phyloP scores from a whole-genome alignment of 257 asterid species.

The Gentiana macrophylla region DNA sequence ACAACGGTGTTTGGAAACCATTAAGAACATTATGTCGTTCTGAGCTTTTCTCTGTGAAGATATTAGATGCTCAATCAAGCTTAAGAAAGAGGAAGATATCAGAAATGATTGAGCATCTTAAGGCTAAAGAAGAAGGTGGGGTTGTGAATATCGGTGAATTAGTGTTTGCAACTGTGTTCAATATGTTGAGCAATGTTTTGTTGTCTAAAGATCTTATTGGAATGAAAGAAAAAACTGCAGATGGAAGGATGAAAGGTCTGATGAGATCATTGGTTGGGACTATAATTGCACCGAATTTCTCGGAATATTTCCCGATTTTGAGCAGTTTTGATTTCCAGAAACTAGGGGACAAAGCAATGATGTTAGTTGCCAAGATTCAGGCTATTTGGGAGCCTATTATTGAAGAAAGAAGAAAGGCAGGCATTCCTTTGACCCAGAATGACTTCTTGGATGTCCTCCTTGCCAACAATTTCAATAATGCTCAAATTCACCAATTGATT shows the following conservation, averaged over 20 bases:
- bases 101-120: constrained; percentile 27
- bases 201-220: constrained; percentile 22
- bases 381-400: constrained; percentile 22
- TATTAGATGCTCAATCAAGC: constrained; percentile 16
- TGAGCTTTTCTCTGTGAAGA: constrained; percentile 29
- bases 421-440: neutral
- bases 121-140: constrained; percentile 17
- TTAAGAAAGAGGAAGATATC: constrained; percentile 19
- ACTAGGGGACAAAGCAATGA: constrained; percentile 9
- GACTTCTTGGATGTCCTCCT: constrained; percentile 28
- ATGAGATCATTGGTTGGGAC: constrained; percentile 14
- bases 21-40: constrained; percentile 17
- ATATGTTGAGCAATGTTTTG: constrained; percentile 15
- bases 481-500: constrained; percentile 27
- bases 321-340: constrained; percentile 35
- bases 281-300: constrained; percentile 15
- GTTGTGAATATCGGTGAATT: constrained; percentile 15
- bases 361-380: neutral
- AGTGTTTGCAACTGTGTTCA: constrained; percentile 11
- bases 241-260: constrained; percentile 12
- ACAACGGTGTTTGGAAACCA: constrained; percentile 17
- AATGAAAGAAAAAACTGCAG: constrained; percentile 16
- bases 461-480: constrained; percentile 19
- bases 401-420: constrained; percentile 3
- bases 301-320: constrained; percentile 31